Percentiles rank a stretch among this genome's conserved stretches.
Evolutionary conservation across 768 basidiomycete species (phyloP).

Genomic region (Boletellus ananas): DNA sequence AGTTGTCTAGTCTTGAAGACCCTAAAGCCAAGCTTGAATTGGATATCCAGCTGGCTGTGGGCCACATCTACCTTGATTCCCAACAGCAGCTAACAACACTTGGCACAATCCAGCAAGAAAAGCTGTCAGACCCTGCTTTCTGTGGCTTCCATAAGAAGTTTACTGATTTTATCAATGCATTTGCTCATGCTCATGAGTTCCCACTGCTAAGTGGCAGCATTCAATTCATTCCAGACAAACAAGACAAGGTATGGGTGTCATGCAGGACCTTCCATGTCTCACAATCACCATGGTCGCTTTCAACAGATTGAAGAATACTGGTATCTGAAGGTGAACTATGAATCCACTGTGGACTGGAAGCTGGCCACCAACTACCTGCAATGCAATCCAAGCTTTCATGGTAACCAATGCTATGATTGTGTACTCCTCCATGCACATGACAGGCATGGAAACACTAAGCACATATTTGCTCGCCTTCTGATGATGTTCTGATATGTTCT

Average conservation of each 20-base stretch:
- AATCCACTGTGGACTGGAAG: constrained; percentile 28
- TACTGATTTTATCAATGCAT: background rate
- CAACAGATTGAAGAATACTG: constrained; percentile 24
- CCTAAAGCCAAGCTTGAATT: background rate
- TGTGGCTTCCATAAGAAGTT: background rate
- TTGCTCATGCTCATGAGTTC: background rate
- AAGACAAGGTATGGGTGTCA: background rate
- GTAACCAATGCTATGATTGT: constrained; percentile 24
- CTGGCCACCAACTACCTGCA: constrained; percentile 24
- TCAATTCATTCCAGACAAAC: background rate
- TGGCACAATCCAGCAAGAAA: background rate
- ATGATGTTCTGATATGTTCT: background rate
- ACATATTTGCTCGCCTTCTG: background rate
- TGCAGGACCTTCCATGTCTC: background rate
- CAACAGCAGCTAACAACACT: background rate
- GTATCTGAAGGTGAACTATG: constrained; percentile 26
- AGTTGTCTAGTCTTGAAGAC: background rate
- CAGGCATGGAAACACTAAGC: background rate
- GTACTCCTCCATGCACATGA: background rate
- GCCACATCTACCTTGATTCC: background rate
- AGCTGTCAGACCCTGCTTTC: background rate
- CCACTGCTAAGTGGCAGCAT: background rate
- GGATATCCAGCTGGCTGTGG: background rate
- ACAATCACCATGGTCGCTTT: background rate
- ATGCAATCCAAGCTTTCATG: constrained; percentile 24